Percentiles rank a stretch among this genome's conserved stretches.
Conservation (phyloP, 208 protist species). For the Trypanosoma theileri region DNA sequence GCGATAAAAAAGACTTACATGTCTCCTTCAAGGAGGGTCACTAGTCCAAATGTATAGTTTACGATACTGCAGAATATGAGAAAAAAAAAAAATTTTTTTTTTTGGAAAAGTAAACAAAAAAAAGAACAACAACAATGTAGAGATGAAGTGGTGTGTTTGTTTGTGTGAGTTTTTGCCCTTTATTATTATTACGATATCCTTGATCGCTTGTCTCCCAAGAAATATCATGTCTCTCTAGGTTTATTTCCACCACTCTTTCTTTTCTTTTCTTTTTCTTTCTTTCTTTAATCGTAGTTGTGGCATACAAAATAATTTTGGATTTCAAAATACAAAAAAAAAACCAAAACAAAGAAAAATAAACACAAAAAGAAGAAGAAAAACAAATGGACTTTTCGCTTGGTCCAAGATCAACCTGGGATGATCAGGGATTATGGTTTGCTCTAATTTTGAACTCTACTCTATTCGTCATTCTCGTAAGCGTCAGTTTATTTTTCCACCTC, state of each 20-base stretch:
- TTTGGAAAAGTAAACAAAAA: neutral
- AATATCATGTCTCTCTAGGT: too few relatives aligned
- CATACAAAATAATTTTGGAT: too few relatives aligned
- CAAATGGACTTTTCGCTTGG: constrained; percentile 9
- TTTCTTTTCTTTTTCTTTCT: too few relatives aligned
- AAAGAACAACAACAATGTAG: neutral
- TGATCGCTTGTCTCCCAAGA: too few relatives aligned
- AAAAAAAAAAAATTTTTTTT: too few relatives aligned
- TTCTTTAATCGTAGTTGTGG: neutral
- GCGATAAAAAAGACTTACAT: neutral
- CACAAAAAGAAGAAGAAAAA: neutral
- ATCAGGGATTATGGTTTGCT: constrained; percentile 76
- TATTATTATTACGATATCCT: constrained; percentile 11
- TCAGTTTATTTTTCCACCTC: constrained; percentile 42
- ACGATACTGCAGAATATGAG: neutral
- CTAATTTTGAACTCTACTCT: constrained; percentile 39
- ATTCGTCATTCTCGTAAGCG: constrained; percentile 33
- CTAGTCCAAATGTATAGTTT: constrained; percentile 1
- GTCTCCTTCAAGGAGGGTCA: neutral
- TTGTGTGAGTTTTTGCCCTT: constrained; percentile 1
- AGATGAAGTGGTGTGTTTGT: neutral
- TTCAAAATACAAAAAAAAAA: constrained; percentile 1
- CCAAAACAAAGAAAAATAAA: neutral
- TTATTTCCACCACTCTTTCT: too few relatives aligned
- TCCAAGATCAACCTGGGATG: constrained; percentile 51